Evolutionary conservation across 2,329 filamentous ascomycete species (phyloP), one percentile per base, ranked within the genome.

Genomic region (Exophiala sp.): DNA sequence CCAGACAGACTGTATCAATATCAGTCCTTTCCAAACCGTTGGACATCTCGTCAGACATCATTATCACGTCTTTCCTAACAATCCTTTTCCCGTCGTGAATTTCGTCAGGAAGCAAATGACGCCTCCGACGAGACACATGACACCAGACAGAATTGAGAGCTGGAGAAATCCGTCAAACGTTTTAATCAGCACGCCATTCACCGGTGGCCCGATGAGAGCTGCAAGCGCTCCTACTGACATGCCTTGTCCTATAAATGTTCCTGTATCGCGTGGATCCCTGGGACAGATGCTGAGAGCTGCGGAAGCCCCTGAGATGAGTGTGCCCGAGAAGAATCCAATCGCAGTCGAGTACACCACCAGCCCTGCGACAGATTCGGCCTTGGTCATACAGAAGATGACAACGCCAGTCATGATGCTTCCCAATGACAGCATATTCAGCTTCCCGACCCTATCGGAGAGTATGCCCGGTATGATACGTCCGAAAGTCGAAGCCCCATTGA

Each of bases 241-340:
- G 6, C 61, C 63, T 62, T 67, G 65, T 0, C 66, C 65, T n/a
- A 62, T 58, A 1, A 53, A 20, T 1, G 66, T 55, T 1, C 65
- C 65, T 39, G 66, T 5, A 50, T 62, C 12, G 63, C 57, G 34
- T 55, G 63, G 63, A 40, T 64, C 54, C 12, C 56, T 54, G 2
- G 54, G 24, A 16, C 51, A 61, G 21, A 55, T 55, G 11, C 58
- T 57, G 20, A 65, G 51, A 1, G 54, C 52, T 3, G 59, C 61
- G 6, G 64, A 59, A 2, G 50, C 38, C 4, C 64, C 49, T 11
- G 55, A 60, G 14, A 61, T 60, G 47, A 84, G 86, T 2, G 80
- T 80, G 10, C 86, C 87, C 0, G 81, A 84, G 12, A 78, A 78
- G 65, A 89, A 88, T 14, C 86, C 87, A 61, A 86, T 89, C 7